Evolutionary conservation across 192 early-diverging fungal species (phyloP), one percentile per base, ranked within the genome.

Genomic region (Piromyces finnis): DNA sequence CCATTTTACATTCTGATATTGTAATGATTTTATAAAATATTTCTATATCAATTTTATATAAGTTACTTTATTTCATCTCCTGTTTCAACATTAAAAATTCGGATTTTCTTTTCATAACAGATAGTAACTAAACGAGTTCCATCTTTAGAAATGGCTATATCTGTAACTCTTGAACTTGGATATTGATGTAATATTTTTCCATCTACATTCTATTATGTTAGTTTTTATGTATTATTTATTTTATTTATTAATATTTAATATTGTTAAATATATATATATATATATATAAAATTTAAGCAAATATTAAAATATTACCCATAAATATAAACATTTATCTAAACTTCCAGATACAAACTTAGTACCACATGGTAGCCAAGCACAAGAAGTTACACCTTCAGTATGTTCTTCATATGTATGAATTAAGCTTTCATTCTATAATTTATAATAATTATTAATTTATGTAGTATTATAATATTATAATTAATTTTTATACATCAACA

Each of bases 341-440:
- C 92, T 90, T 14, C 94, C 95, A 5, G 95, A 95, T 28, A 99
- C 90, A 85, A 99, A 96, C 29, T 86, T 87, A 59, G 91, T 82
- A 37, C 91, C 90, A 82, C 93, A 91, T n/a, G 94, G 94, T 14
- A 97, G 84, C 95, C 97, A 99, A 30, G 87, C 90, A 83, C 95
- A 95, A 51, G 94, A 88, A 0, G 92, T 94, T 11, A 95, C 92
- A 18, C 88, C 87, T 29, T 98, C 94, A 4, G 82, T 87, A 83
- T 98, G 96, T 18, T 68, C 26, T 68, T 68, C 26, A n/a, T 68
- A 68, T 26, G 83, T 85, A 78, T 90, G 88, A 28, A 89, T 77
- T n/a, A 68, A 68, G 3, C 5, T n/a, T n/a, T n/a, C 51, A 68
- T 68, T 68, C 51, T 68, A 27, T 14, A 37, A 35, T 35, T 7